Evolutionary conservation across 805 yeast species (phyloP).

Genomic region (Spathaspora girioi): DNA sequence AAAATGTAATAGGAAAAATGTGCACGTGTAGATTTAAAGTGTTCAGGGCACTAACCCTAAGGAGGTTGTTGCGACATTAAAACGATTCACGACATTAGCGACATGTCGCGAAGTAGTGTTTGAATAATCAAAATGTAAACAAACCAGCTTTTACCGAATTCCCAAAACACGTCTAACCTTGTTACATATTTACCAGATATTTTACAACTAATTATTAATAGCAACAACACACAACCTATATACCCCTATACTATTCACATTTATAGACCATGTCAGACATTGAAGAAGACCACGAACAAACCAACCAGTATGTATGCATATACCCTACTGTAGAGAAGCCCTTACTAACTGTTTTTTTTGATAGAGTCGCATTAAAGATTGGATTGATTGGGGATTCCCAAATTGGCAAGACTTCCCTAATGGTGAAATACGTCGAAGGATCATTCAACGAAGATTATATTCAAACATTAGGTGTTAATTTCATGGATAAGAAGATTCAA

Average conservation of each 20-base stretch:
- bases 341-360: slow-evolving; percentile 9
- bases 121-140: slow-evolving; percentile 10
- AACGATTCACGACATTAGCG: not conserved
- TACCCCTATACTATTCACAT: no score
- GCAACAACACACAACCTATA: no score
- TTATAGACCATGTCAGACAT: not conserved
- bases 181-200: not conserved
- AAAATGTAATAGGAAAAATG: no score
- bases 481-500: slow-evolving; percentile 84
- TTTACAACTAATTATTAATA: not conserved
- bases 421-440: slow-evolving; percentile 97
- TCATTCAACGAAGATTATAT: slow-evolving; percentile 88
- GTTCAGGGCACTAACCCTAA: not conserved
- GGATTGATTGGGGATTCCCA: slow-evolving; percentile 95
- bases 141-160: slow-evolving; percentile 4
- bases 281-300: slow-evolving; percentile 20
- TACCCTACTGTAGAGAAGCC: not conserved
- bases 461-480: slow-evolving; percentile 92
- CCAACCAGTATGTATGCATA: slow-evolving; percentile 34
- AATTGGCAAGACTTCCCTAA: slow-evolving; percentile 91
- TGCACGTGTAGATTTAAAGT: not conserved
- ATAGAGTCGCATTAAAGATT: slow-evolving; percentile 68
- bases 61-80: not conserved
- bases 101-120: slow-evolving; percentile 1
- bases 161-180: not conserved